Evolutionary conservation across 2,329 filamentous ascomycete species (phyloP).

Genomic region (Stachybotrys chlorohalonatus): DNA sequence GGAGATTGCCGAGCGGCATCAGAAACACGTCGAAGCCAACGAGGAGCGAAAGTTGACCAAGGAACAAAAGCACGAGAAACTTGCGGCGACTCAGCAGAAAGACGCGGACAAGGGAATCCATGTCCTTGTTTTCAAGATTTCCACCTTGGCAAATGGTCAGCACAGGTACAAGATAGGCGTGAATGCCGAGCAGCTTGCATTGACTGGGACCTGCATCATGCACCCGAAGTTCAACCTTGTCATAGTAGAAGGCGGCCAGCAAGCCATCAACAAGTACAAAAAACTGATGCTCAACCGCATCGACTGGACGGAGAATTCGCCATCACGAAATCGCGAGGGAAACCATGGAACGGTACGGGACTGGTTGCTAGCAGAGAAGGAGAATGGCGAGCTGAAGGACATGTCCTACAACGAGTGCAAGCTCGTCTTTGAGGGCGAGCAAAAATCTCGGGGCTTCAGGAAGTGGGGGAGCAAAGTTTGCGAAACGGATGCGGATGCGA

Average conservation of each 20-base stretch:
- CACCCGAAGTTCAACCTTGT: slow-evolving; percentile 83
- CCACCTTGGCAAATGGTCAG: slow-evolving; percentile 81
- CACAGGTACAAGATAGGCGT: slow-evolving; percentile 89
- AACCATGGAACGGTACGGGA: slow-evolving; percentile 55
- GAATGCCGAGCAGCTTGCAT: slow-evolving; percentile 80
- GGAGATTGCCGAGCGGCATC: slow-evolving; percentile 80
- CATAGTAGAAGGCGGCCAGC: slow-evolving; percentile 81
- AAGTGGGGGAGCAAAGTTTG: slow-evolving; percentile 88
- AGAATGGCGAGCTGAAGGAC: slow-evolving; percentile 70
- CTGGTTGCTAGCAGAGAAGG: slow-evolving; percentile 75
- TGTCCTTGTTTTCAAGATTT: slow-evolving; percentile 81
- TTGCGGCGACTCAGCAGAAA: slow-evolving; percentile 71
- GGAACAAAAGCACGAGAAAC: slow-evolving; percentile 78
- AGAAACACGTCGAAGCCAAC: slow-evolving; percentile 70
- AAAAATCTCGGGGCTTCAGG: slow-evolving; percentile 70
- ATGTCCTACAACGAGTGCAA: slow-evolving; percentile 73
- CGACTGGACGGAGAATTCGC: slow-evolving; percentile 85
- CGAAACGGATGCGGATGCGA: slow-evolving; percentile 83
- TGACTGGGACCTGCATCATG: slow-evolving; percentile 88
- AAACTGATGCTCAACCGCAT: slow-evolving; percentile 92
- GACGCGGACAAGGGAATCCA: slow-evolving; percentile 82
- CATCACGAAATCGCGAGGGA: slow-evolving; percentile 52
- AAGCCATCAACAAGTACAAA: slow-evolving; percentile 76
- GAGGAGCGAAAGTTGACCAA: slow-evolving; percentile 81
- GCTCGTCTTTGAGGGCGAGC: slow-evolving; percentile 85